Evolutionary conservation across 2,329 filamentous ascomycete genomes (phyloP).

Genomic region (Hypoxylon rubiginosum): DNA sequence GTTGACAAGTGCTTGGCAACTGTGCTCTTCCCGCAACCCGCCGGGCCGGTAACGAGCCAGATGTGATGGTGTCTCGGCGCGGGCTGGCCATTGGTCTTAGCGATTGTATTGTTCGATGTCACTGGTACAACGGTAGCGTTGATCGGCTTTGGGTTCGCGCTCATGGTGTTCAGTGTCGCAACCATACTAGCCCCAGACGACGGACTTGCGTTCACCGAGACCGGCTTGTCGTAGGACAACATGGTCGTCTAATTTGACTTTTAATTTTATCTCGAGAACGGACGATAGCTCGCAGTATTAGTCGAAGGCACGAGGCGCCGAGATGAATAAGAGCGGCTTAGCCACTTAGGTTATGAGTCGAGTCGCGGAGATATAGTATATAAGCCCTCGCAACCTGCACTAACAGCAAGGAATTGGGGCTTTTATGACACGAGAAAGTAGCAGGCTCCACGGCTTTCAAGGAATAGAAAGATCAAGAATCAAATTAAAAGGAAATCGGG

Average conservation of each 20-base stretch:
- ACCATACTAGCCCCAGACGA: constrained; percentile 51
- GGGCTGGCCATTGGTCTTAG: constrained; percentile 45
- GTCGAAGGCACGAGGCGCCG: constrained; percentile 6
- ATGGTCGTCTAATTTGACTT: constrained; percentile 51
- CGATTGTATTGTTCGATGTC: constrained; percentile 50
- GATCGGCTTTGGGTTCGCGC: constrained; percentile 49
- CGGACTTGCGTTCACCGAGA: constrained; percentile 59
- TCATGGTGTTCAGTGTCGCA: constrained; percentile 48
- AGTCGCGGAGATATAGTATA: constrained; percentile 17
- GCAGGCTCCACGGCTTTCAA: constrained; percentile 21
- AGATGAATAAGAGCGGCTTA: constrained; percentile 2
- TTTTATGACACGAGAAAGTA: constrained; percentile 11
- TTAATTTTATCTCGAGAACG: not conserved
- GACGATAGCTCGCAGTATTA: constrained; percentile 5
- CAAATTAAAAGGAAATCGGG: constrained; percentile 38
- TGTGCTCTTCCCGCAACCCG: constrained; percentile 84
- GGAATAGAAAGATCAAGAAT: constrained; percentile 24
- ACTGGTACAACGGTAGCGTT: constrained; percentile 50
- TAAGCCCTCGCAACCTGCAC: constrained; percentile 21
- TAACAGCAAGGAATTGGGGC: constrained; percentile 15
- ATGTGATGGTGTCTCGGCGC: constrained; percentile 72
- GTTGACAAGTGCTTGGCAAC: constrained; percentile 75
- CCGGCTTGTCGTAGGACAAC: constrained; percentile 65
- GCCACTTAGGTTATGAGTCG: constrained; percentile 17
- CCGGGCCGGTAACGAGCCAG: constrained; percentile 84